Percentiles rank a stretch among this genome's conserved stretches.
Evolutionary conservation across 148 eudicot genomes (phyloP).

Genomic region (Silene uniflora): DNA sequence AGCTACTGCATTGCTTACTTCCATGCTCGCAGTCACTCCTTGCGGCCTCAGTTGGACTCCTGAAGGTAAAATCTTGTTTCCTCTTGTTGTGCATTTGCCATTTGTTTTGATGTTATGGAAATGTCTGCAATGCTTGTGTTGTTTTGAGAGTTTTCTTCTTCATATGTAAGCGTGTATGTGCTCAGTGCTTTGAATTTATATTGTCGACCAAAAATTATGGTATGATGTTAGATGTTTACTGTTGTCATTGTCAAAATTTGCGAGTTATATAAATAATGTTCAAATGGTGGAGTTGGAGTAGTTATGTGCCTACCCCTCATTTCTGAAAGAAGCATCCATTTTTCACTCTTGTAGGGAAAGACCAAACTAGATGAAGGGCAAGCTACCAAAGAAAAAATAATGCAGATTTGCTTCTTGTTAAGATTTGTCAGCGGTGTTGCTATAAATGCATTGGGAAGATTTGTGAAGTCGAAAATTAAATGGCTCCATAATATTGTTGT

Average conservation of each 20-base stretch:
- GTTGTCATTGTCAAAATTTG: too few species aligned
- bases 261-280: too few species aligned
- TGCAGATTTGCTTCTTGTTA: conserved; percentile 16
- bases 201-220: background rate
- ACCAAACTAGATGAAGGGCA: conserved; percentile 56
- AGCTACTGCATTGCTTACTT: conserved; percentile 78
- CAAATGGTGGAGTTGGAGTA: too few species aligned
- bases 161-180: background rate
- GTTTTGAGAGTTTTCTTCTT: background rate
- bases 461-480: conserved; percentile 1
- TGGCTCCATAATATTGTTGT: background rate
- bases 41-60: conserved; percentile 55
- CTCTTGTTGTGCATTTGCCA: background rate
- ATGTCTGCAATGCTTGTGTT: background rate
- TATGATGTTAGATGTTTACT: too few species aligned
- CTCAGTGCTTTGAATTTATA: background rate
- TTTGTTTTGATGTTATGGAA: too few species aligned
- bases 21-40: conserved; percentile 63
- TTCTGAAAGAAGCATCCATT: conserved; percentile 18
- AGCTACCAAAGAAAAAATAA: conserved; percentile 36
- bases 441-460: conserved; percentile 12
- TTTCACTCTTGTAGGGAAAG: conserved; percentile 51
- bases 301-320: background rate
- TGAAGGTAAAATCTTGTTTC: conserved; percentile 46
- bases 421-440: conserved; percentile 19